phyloP scores from a whole-genome alignment of 2,329 filamentous ascomycete species.

The Colletotrichum sp. region DNA sequence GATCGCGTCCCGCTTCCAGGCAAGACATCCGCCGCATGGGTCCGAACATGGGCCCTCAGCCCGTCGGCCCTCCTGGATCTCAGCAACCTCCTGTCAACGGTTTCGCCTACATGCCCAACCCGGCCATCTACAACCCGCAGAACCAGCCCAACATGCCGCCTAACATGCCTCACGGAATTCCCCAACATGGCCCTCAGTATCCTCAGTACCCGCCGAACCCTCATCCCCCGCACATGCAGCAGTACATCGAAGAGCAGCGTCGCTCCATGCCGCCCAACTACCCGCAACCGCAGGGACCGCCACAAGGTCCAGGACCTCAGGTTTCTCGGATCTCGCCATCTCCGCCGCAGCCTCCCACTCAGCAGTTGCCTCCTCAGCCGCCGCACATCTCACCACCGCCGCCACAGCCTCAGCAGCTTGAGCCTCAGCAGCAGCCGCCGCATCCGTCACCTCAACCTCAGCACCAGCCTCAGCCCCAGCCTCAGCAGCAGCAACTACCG shows the following conservation, averaged over 20 bases:
- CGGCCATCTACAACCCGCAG: conserved; percentile 81
- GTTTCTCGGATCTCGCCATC: conserved; percentile 60
- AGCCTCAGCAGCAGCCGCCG: conserved; percentile 32
- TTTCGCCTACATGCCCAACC: conserved; percentile 85
- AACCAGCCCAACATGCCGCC: conserved; percentile 46
- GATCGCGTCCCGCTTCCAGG: conserved; percentile 80
- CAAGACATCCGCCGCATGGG: conserved; percentile 79
- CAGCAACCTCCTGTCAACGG: conserved; percentile 65
- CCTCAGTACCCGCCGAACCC: conserved; percentile 33
- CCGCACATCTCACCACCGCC: conserved; percentile 60
- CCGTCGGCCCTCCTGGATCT: conserved; percentile 61
- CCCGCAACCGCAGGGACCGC: conserved; percentile 56
- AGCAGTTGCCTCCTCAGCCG: conserved; percentile 52
- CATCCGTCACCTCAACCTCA: conserved; percentile 36
- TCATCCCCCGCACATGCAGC: conserved; percentile 58
- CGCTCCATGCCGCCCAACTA: conserved; percentile 73
- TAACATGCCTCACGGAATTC: conserved; percentile 41
- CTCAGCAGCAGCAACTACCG: conserved; percentile 44
- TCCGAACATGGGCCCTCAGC: conserved; percentile 73
- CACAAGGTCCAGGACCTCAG: conserved; percentile 48
- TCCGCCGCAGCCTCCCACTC: conserved; percentile 62
- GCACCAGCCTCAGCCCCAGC: conserved; percentile 45
- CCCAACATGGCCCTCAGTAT: conserved; percentile 40
- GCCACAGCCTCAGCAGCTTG: conserved; percentile 45
- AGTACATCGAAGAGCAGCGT: conserved; percentile 78